Base-by-base conservation (phyloP, 306 rosid genomes). In the Prunus mume region DNA sequence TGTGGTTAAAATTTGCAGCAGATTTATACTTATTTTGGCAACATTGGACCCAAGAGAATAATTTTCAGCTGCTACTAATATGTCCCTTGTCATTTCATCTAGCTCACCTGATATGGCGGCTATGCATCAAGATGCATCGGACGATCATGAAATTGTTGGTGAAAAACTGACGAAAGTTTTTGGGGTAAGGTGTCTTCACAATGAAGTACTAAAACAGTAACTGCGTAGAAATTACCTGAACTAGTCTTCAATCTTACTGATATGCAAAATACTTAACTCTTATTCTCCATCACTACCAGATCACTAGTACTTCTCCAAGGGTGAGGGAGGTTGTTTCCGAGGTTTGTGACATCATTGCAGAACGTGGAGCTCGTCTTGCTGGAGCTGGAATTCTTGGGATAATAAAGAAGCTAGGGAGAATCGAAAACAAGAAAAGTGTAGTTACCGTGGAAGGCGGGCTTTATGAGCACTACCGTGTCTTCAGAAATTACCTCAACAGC, bases 41-140 rank as follows among this genome's bases (percentile, higher is more conserved):
- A 61, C 24, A 32, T 51, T 79, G n/a, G 20, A 43, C 24, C 19
- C 27, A 24, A 41, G 4, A 41, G 67, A 41, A 72, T 41, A 38
- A 20, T 72, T 38, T 38, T 72, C 52, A 38, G 18, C 47, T 34
- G 43, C 62, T 50, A 65, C 24, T 13, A 25, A 6, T 15, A 38
- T 38, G 61, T 45, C 30, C 4, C 57, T 41, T 52, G 30, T 45
- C 6, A 63, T 63, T 65, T 66, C 73, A 64, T 74, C 27, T 73
- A 91, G 97, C 68, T 74, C 88, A 17, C 87, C 84, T 54, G 92
- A 89, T 76, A 86, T 89, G 87, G 93, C 88, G 71, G 84, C 92
- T 11, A 91, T 91, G 92, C 93, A 91, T 78, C 93, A 91, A 86
- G 97, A 91, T 75, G 87, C 90, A 69, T 86, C 93, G 46, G 88